A percentile compares a stretch with the other conserved stretches of the same genome.
Conservation (phyloP, 2,329 filamentous ascomycete species). For the Pseudodiploospora longispora region DNA sequence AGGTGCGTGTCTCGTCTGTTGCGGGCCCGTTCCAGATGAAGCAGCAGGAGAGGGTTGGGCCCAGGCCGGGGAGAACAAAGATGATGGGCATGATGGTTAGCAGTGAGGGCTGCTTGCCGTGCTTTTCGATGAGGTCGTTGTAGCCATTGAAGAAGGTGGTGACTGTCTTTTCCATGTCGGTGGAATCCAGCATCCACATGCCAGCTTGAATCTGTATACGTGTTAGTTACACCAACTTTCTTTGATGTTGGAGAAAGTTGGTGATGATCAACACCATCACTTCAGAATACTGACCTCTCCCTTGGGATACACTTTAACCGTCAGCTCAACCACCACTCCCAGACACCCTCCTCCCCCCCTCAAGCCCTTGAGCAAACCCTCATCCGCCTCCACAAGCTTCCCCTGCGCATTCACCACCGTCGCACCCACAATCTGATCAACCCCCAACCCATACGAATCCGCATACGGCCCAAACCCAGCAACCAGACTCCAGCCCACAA, state of each 20-base stretch:
- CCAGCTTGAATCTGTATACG: background rate
- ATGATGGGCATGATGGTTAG: background rate
- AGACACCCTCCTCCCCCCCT: conserved; percentile 31
- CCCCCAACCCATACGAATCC: conserved; percentile 24
- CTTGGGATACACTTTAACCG: conserved; percentile 28
- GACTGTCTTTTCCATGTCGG: background rate
- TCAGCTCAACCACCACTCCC: conserved; percentile 31
- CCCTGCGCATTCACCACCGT: conserved; percentile 30
- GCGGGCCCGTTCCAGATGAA: background rate
- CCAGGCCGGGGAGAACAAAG: background rate
- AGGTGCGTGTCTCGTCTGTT: background rate
- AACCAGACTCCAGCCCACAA: conserved; percentile 25
- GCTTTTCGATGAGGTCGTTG: background rate
- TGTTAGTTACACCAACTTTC: too few relatives aligned
- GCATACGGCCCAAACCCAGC: conserved; percentile 27
- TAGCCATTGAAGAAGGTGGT: background rate
- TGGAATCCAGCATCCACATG: background rate
- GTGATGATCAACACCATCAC: too few relatives aligned
- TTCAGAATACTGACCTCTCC: too few relatives aligned
- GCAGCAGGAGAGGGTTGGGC: background rate
- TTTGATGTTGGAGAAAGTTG: too few relatives aligned
- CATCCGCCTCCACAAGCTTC: conserved; percentile 27
- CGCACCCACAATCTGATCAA: conserved; percentile 29
- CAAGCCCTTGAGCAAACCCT: conserved; percentile 28
- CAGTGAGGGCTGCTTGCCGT: background rate